A percentile compares a stretch with the other conserved stretches of the same genome.
Evolutionary conservation across 1,284 basidiomycete genomes (phyloP).

Genomic region (Sporisorium reilianum): DNA sequence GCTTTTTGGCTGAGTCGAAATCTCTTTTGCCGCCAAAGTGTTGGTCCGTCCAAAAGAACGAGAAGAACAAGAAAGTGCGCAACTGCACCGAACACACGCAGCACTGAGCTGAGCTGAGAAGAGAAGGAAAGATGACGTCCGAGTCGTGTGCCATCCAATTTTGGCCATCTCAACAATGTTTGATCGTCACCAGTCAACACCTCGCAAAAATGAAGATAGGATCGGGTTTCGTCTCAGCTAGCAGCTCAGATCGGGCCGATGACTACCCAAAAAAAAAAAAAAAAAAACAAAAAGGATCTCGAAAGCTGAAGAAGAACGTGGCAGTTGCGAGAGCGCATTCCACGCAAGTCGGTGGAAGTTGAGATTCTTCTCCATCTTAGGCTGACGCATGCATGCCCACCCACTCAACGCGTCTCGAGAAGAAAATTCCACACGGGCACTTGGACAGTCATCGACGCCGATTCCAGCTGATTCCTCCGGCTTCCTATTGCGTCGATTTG

Average conservation of each 20-base stretch:
- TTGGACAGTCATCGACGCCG: slow-evolving; percentile 10
- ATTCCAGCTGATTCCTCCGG: slow-evolving; percentile 38
- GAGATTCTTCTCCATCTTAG: neutral
- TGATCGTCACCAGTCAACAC: neutral
- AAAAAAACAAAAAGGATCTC: slow-evolving; percentile 16
- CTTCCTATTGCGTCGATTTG: slow-evolving; percentile 42
- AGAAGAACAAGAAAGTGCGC: slow-evolving; percentile 1
- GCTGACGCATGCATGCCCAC: neutral
- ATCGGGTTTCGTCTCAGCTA: neutral
- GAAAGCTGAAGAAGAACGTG: slow-evolving; percentile 29
- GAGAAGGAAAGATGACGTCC: neutral
- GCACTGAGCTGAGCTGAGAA: neutral
- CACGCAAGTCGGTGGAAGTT: slow-evolving; percentile 23
- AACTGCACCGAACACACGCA: no score
- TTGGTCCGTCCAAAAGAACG: neutral
- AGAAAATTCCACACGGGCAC: slow-evolving; percentile 12
- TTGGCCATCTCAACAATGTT: neutral
- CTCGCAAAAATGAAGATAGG: neutral
- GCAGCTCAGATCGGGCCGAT: neutral
- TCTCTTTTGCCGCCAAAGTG: neutral
- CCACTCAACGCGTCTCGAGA: slow-evolving; percentile 8
- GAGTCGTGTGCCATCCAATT: neutral
- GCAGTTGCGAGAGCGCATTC: slow-evolving; percentile 25
- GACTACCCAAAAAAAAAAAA: neutral
- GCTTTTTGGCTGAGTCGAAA: slow-evolving; percentile 3